Conservation (phyloP, 106 monocot genomes). For the Dioscorea alata region DNA sequence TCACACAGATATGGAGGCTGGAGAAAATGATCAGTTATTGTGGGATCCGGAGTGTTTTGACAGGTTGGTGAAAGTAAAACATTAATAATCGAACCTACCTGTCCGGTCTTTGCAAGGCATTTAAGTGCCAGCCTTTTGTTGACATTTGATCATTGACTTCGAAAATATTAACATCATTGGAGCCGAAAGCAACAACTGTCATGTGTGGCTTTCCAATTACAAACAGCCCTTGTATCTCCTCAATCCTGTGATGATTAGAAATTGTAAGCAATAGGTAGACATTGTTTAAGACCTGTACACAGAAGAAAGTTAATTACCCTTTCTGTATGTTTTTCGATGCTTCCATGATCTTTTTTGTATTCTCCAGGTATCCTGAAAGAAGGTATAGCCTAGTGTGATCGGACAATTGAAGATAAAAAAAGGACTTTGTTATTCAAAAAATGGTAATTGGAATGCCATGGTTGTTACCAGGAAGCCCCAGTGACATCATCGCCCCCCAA, state of each 20-base stretch:
- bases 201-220: constrained; percentile 84
- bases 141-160: constrained; percentile 94
- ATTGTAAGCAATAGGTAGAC: not conserved
- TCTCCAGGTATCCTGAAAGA: constrained; percentile 79
- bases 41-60: no score
- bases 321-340: constrained; percentile 74
- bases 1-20: constrained; percentile 96
- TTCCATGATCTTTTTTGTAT: constrained; percentile 86
- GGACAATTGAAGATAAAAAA: not conserved
- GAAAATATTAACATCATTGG: constrained; percentile 69
- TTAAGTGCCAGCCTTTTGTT: constrained; percentile 92
- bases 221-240: constrained; percentile 70
- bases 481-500: constrained; percentile 97
- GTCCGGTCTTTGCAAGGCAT: constrained; percentile 90
- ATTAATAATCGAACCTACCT: constrained; percentile 30
- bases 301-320: constrained; percentile 40
- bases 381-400: not conserved
- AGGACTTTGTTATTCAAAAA: not conserved
- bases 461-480: constrained; percentile 69
- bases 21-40: not conserved
- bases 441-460: not conserved
- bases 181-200: constrained; percentile 88
- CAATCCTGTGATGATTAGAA: constrained; percentile 42
- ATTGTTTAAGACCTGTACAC: not conserved
- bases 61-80: no score